A percentile compares a stretch with the other conserved stretches of the same genome.
Conservation (phyloP, 495 filamentous ascomycete species). For the Articulospora tetracladia region DNA sequence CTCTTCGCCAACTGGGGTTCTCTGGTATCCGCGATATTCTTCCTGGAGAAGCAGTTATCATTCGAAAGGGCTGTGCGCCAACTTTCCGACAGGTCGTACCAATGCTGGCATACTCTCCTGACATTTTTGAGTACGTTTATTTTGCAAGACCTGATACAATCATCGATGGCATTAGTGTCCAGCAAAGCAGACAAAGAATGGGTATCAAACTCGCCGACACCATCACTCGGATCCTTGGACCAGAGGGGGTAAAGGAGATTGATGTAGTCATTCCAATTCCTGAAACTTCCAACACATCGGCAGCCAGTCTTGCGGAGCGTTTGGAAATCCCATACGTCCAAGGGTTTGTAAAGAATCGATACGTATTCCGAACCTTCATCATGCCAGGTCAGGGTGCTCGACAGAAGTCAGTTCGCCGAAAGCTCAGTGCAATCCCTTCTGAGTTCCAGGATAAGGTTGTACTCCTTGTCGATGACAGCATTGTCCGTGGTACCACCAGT, state of each 20-base stretch:
- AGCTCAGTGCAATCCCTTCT: conserved; percentile 79
- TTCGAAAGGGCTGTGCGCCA: conserved; percentile 76
- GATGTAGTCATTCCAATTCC: conserved; percentile 91
- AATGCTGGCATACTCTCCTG: conserved; percentile 74
- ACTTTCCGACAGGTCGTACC: conserved; percentile 72
- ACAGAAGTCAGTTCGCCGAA: conserved; percentile 73
- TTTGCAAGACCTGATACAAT: conserved; percentile 86
- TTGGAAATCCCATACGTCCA: conserved; percentile 80
- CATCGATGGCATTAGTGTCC: conserved; percentile 91
- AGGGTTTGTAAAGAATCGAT: conserved; percentile 91
- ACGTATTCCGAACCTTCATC: conserved; percentile 95
- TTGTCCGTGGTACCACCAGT: conserved; percentile 89
- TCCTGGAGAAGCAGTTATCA: conserved; percentile 91
- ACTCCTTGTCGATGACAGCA: conserved; percentile 86
- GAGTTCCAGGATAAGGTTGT: conserved; percentile 86
- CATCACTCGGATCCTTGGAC: conserved; percentile 67
- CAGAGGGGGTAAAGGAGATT: conserved; percentile 75
- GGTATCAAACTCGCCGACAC: conserved; percentile 81
- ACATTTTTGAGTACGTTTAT: conserved; percentile 91
- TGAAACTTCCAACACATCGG: conserved; percentile 82
- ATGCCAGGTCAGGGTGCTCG: conserved; percentile 85
- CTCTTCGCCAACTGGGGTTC: conserved; percentile 85
- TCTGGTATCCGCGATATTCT: conserved; percentile 74
- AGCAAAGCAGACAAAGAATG: conserved; percentile 88
- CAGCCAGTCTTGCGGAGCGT: conserved; percentile 70